phyloP scores from a whole-genome alignment of 179 eudicot species.

The Beta corolliflora region DNA sequence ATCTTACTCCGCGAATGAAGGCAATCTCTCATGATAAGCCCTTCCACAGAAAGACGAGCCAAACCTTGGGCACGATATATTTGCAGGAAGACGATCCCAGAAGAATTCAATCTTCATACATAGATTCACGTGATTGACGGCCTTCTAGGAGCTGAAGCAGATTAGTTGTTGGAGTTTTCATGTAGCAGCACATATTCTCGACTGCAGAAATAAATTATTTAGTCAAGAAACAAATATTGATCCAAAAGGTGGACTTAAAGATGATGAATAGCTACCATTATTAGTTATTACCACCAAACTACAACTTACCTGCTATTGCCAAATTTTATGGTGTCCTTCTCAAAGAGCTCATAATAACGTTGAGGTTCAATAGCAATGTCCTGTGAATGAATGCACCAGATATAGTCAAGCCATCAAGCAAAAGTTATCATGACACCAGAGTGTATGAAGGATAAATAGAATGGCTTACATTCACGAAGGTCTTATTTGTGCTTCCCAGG shows the following conservation, averaged over 20 bases:
- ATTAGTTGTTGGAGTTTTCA: slow-evolving; percentile 52
- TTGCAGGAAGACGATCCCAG: neutral
- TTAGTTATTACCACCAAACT: neutral
- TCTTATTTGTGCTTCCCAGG: slow-evolving; percentile 97
- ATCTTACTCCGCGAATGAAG: neutral
- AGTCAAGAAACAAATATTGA: neutral
- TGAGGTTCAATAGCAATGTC: slow-evolving; percentile 78
- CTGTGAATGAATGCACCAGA: slow-evolving; percentile 49
- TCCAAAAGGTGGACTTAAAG: neutral
- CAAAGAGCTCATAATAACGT: slow-evolving; percentile 87
- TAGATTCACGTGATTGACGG: neutral
- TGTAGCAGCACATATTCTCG: slow-evolving; percentile 92
- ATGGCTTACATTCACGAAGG: slow-evolving; percentile 79
- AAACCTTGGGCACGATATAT: too few relatives aligned
- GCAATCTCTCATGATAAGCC: too few relatives aligned
- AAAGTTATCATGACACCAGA: neutral
- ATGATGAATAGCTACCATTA: neutral
- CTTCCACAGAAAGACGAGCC: neutral
- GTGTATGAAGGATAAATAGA: neutral
- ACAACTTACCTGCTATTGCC: slow-evolving; percentile 89
- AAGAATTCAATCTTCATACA: neutral
- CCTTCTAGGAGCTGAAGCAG: slow-evolving; percentile 2
- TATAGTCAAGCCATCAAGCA: slow-evolving; percentile 10
- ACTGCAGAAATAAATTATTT: slow-evolving; percentile 44
- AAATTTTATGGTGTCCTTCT: slow-evolving; percentile 83